Base-by-base conservation (phyloP, 2,329 filamentous ascomycete genomes). In the Aspergillus pseudotamarii region DNA sequence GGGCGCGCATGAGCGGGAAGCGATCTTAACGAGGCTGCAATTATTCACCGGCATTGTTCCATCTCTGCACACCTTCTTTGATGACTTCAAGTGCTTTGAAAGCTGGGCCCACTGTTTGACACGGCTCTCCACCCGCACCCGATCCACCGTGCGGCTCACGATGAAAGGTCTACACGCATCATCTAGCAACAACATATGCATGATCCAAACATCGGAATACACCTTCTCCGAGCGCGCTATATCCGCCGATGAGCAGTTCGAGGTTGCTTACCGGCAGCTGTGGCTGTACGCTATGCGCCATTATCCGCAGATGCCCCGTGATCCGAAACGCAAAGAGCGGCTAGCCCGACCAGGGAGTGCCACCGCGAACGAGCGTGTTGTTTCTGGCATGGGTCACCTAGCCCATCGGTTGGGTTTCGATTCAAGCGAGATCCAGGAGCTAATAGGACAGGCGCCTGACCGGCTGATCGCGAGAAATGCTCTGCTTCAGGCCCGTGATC, bases 281-380 rank as follows among this genome's bases (percentile, higher is more conserved):
- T 75, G 65, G 72, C 64, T 76, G 21, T 75, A 71, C 57, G 58
- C 69, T 2, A 76, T 76, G 66, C 62, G 70, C 38, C 56, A 75
- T 62, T 75, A 75, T 59, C 63, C 65, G 11, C n/a, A 60, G 19
- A 72, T 70, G 58, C 56, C 67, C 30, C 61, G 38, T 8, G 66
- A 67, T 54, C 60, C 32, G 45, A 68, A 68, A 58, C 68, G 48
- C 45, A 46, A 64, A 8, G 51, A 66, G 9, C 30, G 65, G 1
- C 55, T 66, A 21, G 65, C 54, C 54, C 67, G 69, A 58, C 30
- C 58, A 30, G 28, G 50, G 55, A 60, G 57, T 38, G 58, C 59
- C 2, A 70, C 62, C 53, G 63, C 67, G 0, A 64, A 73, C 57
- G 46, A 67, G 58, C 58, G 62, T 14, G 60, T 28, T n/a, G 64